phyloP scores from a whole-genome alignment of 495 filamentous ascomycete genomes.

The Aspergillus asperescens region DNA sequence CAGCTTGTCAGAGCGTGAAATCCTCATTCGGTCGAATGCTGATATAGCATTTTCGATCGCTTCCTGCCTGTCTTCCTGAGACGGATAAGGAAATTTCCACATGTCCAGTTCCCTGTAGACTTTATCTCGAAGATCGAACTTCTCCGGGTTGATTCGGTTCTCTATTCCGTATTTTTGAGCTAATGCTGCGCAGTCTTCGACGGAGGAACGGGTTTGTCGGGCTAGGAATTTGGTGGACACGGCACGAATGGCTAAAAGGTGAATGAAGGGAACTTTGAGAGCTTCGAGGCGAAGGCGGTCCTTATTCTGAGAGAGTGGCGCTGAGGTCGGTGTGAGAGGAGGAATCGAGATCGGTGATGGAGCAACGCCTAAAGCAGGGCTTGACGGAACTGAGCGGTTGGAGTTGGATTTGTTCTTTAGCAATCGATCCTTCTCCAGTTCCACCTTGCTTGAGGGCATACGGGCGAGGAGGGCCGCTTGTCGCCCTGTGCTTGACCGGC shows the following conservation, averaged over 20 bases:
- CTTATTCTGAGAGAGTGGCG: constrained; percentile 49
- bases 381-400: constrained; percentile 57
- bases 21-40: constrained; percentile 70
- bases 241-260: constrained; percentile 63
- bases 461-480: constrained; percentile 23
- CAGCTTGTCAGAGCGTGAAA: constrained; percentile 63
- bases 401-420: constrained; percentile 34
- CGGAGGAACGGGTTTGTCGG: constrained; percentile 49
- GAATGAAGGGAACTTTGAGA: constrained; percentile 57
- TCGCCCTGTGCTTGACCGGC: constrained; percentile 21
- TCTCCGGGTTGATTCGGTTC: constrained; percentile 55
- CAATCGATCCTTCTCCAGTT: constrained; percentile 43
- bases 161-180: constrained; percentile 53
- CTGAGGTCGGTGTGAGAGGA: constrained; percentile 40
- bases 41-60: constrained; percentile 83
- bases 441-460: constrained; percentile 32
- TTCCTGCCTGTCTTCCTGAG: constrained; percentile 60
- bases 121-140: constrained; percentile 64
- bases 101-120: constrained; percentile 79
- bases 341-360: constrained; percentile 33
- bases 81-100: constrained; percentile 68
- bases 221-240: constrained; percentile 53
- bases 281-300: constrained; percentile 49
- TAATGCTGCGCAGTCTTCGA: constrained; percentile 52
- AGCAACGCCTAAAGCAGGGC: constrained; percentile 55